These are phyloP conservation scores for Hericium erinaceus DNA, from an alignment of 768 basidiomycete species.

Conservation along the genomic window DNA sequence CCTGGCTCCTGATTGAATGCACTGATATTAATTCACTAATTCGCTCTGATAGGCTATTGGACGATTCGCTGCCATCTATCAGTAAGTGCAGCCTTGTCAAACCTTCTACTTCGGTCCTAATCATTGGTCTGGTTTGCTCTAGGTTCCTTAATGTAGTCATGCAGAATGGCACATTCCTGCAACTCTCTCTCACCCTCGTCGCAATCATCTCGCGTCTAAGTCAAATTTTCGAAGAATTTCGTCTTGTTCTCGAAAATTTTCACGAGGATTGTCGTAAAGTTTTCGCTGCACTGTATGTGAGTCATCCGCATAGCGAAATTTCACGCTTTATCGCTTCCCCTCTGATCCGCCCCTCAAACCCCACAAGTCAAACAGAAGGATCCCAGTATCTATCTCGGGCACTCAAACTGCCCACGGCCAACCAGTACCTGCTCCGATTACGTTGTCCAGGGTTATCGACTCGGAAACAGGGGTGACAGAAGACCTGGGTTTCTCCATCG, in stretches of 20 bases:
- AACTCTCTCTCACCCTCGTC: conserved; percentile 50
- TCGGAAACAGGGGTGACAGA: neutral
- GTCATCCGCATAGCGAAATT: neutral
- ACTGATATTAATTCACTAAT: neutral
- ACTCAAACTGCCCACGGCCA: neutral
- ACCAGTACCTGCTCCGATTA: neutral
- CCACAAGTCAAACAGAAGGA: too few relatives aligned
- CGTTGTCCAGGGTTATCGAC: neutral
- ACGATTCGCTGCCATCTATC: conserved; percentile 41
- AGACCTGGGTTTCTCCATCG: neutral
- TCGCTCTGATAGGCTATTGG: conserved; percentile 30
- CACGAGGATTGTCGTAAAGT: conserved; percentile 3
- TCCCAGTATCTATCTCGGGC: too few relatives aligned
- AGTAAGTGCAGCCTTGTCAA: conserved; percentile 25
- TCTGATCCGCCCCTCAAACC: neutral
- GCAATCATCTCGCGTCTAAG: conserved; percentile 52
- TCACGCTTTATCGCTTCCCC: neutral
- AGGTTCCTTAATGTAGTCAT: conserved; percentile 58
- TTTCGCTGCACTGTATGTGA: conserved; percentile 2
- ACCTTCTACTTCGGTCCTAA: neutral
- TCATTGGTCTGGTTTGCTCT: neutral
- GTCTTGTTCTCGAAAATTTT: neutral
- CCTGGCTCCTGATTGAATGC: neutral
- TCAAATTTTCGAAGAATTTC: conserved; percentile 3
- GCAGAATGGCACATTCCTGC: conserved; percentile 67